Percentiles rank a stretch among this genome's conserved stretches.
Conservation (phyloP, 2,329 filamentous ascomycete genomes). For the Colletotrichum filicis region DNA sequence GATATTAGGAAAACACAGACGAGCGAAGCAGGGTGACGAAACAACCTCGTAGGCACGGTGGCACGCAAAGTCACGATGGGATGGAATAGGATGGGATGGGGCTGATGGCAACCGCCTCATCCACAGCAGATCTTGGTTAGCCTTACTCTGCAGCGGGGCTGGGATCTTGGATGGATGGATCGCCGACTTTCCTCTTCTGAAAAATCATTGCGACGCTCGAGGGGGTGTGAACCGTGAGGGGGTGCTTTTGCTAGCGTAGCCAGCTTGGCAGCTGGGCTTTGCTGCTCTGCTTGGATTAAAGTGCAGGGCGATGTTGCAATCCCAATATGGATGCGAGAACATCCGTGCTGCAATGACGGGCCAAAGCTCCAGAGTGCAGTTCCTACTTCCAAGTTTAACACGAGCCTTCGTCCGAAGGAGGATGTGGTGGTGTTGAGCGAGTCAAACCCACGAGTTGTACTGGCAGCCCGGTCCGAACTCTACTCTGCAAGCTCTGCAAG, state of each 20-base stretch:
- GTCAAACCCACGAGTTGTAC: not conserved
- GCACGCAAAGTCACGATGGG: not conserved
- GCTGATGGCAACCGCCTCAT: slow-evolving; percentile 13
- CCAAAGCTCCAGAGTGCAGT: not conserved
- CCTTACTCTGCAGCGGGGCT: slow-evolving; percentile 15
- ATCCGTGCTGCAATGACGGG: slow-evolving; percentile 23
- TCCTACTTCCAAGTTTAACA: not conserved
- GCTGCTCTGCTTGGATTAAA: not conserved
- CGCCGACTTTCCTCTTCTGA: slow-evolving; percentile 5
- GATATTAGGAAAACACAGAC: slow-evolving; percentile 19
- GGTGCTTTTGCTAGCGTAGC: not conserved
- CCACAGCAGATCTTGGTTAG: slow-evolving; percentile 32
- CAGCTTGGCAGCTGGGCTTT: not conserved
- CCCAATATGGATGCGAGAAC: slow-evolving; percentile 2
- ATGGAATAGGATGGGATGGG: slow-evolving; percentile 22
- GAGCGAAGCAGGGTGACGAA: slow-evolving; percentile 27
- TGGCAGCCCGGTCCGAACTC: not conserved
- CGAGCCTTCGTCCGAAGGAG: slow-evolving; percentile 5
- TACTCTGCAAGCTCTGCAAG: not conserved
- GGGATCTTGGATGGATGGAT: slow-evolving; percentile 30
- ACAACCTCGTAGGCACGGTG: not conserved
- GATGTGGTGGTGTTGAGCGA: not conserved
- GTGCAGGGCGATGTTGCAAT: slow-evolving; percentile 8
- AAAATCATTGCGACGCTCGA: not conserved
- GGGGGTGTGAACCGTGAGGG: not conserved